Evolutionary conservation across 495 filamentous ascomycete species (phyloP), one percentile per base, ranked within the genome.

Genomic region (Mycothermus thermophilus): DNA sequence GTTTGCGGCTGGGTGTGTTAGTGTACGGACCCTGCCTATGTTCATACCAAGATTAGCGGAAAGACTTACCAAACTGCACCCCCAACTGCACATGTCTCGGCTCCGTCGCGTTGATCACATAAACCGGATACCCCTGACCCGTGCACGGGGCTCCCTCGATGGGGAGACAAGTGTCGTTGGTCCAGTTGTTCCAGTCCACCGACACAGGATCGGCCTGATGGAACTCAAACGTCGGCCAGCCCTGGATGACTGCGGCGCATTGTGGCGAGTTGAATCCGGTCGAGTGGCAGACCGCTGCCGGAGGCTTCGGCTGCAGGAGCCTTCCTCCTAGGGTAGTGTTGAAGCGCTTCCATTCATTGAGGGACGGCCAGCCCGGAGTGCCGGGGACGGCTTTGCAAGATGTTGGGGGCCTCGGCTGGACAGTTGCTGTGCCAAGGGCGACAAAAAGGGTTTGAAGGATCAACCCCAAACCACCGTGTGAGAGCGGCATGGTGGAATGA

Each of bases 281-380:
- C 39, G 51, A 42, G 48, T 79, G 74, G 47, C 75, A 80, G 31
- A 69, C 52, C 36, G 62, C 61, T 41, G 62, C 75, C 12, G 69
- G 58, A 31, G 76, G 71, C 34, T 54, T 24, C 17, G 65, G 66
- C 13, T 46, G 50, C 37, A 75, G 55, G 22, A 80, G 55, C 37
- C 63, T 57, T 26, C 74, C 74, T 12, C 54, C 48, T 33, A 44
- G 49, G 25, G 58, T 51, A 38, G 52, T 40, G 42, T 59, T 59
- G 42, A 59, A 41, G 29, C 42, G 27, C 6, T 32, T 18, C 59
- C 59, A 60, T 6, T 30, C 40, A 3, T 44, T 29, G 13, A 41
- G 12, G 8, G 51, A 54, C 8, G 59, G 59, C 59, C 56, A 62
- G 41, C 35, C 32, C 26, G 50, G 11, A 3, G 47, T 48, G 17